Evolutionary conservation across 2,329 filamentous ascomycete genomes (phyloP), one percentile per base, ranked within the genome.

Genomic region (Pyrenophora tritici-repentis): DNA sequence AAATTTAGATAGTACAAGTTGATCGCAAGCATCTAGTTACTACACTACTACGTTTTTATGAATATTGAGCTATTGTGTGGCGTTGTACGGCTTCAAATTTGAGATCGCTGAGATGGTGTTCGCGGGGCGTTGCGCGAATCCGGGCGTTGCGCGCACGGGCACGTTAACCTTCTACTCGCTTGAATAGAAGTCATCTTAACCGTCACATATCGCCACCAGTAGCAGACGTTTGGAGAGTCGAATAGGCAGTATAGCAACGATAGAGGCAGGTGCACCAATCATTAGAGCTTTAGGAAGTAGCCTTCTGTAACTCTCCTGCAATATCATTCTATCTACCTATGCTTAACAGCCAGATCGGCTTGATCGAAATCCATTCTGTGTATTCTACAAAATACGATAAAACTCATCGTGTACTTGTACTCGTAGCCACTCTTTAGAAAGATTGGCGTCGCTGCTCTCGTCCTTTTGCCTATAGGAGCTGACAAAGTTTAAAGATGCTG

Each of bases 371-470:
- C 16, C 6, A 40, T 47, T 40, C 18, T 16, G 18, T 40, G 4
- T 40, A 17, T 40, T 16, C 29, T 34, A 47, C n/a, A 47, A 34
- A 40, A 47, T 29, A 47, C 29, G 20, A 47, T 47, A 47, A 47
- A 47, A 47, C 31, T 17, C 13, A 40, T 40, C 5, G 16, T 44
- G 33, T 22, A 35, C 33, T 44, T 44, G 33, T 44, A 44, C 42
- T 31, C 16, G 33, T 44, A 44, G 33, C 42, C 33, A 44, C 42
- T 44, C 42, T 37, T 37, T 37, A 44, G 2, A 44, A 34, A 44
- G 42, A 44, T 44, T 2, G 18, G 24, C 8, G 33, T 37, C 33
- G 17, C 26, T 37, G 16, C 14, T 44, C 22, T 44, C 10, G 14
- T 44, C 37, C 42, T 44, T 36, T 47, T 45, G 31, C 31, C 17